Base-by-base conservation (phyloP, 1,139 yeast genomes). In the Yarrowia galli region DNA sequence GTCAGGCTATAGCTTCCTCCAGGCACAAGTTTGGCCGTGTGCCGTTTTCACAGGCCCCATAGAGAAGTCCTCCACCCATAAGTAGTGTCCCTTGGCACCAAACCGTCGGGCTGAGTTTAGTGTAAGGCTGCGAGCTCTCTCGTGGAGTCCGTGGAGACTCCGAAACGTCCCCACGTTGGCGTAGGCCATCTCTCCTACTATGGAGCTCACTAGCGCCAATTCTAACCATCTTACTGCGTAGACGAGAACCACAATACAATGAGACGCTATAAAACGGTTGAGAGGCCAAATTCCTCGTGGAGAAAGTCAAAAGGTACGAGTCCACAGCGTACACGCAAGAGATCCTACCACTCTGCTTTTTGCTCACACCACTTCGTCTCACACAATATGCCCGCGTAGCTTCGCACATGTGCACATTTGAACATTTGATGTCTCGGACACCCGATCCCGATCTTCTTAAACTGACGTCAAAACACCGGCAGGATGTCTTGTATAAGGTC, bases 121-220 rank as follows among this genome's bases (percentile, higher is more conserved):
- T 42, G 45, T 20, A 9, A 42, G 45, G 15, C 45, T 42, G 5
- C 40, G 16, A 9, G 43, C 10, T n/a, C 20, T 20, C 23, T 45
- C 15, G 28, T 22, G 5, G 49, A 45, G n/a, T 49, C 54, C 54
- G 54, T 28, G 54, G 54, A 48, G 36, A 7, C 22, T 4, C 36
- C 53, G 53, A 49, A 49, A 49, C 40, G 35, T n/a, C 38, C 40
- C 38, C 40, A 49, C 23, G 54, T 18, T 28, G 54, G 38, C 51
- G 10, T 5, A 12, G 35, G n/a, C 12, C 51, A 20, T 46, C 18
- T 46, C 51, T 46, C 13, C 48, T 16, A 16, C 28, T 18, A 18
- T 28, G 23, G 38, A 0, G 20, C 10, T 9, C 23, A 20, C 38
- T 49, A 49, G 54, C 54, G 38, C 38, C 54, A 49, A 49, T 32